phyloP scores from a whole-genome alignment of 163 green algal genomes.

The Scenedesmus sp. region DNA sequence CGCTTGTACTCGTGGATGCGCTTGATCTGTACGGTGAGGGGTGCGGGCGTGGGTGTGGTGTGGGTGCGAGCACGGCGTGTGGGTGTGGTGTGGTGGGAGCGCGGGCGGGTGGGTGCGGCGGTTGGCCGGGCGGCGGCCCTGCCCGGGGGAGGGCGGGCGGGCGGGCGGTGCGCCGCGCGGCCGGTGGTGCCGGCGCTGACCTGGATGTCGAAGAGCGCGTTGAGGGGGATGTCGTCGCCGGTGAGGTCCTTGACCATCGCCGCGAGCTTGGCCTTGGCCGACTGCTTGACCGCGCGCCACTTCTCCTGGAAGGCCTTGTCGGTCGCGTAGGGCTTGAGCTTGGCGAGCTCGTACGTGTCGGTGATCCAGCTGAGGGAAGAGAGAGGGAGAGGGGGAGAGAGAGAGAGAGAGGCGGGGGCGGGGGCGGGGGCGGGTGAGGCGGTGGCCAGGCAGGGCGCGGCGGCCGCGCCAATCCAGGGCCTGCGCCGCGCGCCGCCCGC shows the following conservation, averaged over 20 bases:
- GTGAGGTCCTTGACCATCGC: conserved; percentile 81
- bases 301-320: conserved; percentile 87
- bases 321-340: conserved; percentile 74
- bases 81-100: too few relatives aligned
- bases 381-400: too few relatives aligned
- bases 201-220: conserved; percentile 94
- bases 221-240: conserved; percentile 78
- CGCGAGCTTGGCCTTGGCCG: conserved; percentile 88
- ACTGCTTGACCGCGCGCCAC: conserved; percentile 90
- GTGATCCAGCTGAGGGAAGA: conserved; percentile 69
- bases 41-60: too few relatives aligned
- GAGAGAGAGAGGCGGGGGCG: neutral
- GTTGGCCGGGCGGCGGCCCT: too few relatives aligned
- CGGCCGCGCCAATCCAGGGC: neutral
- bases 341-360: conserved; percentile 77
- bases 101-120: too few relatives aligned
- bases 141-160: too few relatives aligned
- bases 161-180: too few relatives aligned
- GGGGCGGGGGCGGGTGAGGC: neutral
- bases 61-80: too few relatives aligned
- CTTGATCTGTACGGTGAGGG: conserved; percentile 88
- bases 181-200: conserved; percentile 42
- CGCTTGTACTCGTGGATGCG: conserved; percentile 99
- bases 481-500: neutral
- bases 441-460: neutral